Base-by-base conservation (phyloP, 1,284 basidiomycete species). In the Ustilago tritici region DNA sequence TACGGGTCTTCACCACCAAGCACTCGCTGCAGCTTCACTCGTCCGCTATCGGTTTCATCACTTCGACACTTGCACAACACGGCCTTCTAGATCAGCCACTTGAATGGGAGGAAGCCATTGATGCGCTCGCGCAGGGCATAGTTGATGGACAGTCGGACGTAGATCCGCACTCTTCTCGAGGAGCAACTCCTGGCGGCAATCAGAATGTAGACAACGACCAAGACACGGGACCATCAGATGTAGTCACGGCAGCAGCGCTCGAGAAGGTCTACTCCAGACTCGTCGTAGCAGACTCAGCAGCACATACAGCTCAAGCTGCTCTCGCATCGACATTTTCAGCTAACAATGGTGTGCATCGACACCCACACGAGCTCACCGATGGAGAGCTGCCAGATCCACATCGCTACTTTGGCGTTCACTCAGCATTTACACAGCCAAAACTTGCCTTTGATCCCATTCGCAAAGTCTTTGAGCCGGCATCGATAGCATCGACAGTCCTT, bases 361-460 rank as follows among this genome's bases (percentile, higher is more conserved):
- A 69, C 31, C 50, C 53, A 43, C 76, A 81, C 54, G 76, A 81
- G 31, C 64, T 82, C 31, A 80, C 79, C 8, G 82, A 85, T 12
- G 81, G 82, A 7, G 92, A 93, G 34, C 87, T 91, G 31, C 89
- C 95, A 31, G 94, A 97, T 76, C 92, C 94, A 8, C 92, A 95
- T 54, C 91, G 90, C 31, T 94, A 96, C 85, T 88, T 99, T 55
- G 91, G 91, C 76, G 89, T 98, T 66, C 89, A 98, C 40, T 91
- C 97, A 85, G 92, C 95, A 11, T 98, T 95, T 80, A 92, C 95
- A 41, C 97, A 98, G 93, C 96, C 96, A 0, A 88, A 91, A 10
- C 93, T 95, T 90, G 90, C 92, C 79, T 99, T 95, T 90, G 94
- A 95, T 40, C 88, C 89, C 28, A 92, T 95, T 79, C 89, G 93